phyloP scores from a whole-genome alignment of 2,329 filamentous ascomycete species.

The Claviceps pusilla region DNA sequence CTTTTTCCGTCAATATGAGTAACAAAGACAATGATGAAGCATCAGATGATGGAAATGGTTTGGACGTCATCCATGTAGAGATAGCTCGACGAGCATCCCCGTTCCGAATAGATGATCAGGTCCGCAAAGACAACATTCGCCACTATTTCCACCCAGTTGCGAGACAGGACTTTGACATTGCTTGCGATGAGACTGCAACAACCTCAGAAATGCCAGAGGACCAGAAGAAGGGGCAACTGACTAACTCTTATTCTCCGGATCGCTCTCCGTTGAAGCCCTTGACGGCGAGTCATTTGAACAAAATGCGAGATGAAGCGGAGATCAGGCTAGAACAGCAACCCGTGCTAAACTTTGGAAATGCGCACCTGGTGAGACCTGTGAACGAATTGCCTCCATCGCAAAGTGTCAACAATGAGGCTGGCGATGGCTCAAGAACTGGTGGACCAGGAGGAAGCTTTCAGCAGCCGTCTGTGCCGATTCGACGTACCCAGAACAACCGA shows the following conservation, averaged over 20 bases:
- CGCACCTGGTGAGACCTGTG: not conserved
- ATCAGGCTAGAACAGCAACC: constrained; percentile 4
- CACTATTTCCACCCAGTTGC: constrained; percentile 16
- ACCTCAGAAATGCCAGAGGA: not conserved
- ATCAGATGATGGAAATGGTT: constrained; percentile 14
- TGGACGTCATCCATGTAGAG: constrained; percentile 12
- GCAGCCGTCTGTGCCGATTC: not conserved
- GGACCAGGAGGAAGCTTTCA: not conserved
- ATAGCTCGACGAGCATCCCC: constrained; percentile 9
- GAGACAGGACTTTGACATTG: constrained; percentile 17
- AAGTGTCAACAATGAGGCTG: not conserved
- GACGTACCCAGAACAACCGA: not conserved
- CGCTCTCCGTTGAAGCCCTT: constrained; percentile 9
- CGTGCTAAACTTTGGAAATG: not conserved
- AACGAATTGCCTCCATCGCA: not conserved
- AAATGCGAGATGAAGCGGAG: constrained; percentile 7
- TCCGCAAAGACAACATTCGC: constrained; percentile 13
- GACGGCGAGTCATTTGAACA: constrained; percentile 8
- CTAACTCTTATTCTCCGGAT: not conserved
- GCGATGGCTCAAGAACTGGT: not conserved
- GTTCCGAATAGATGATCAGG: not conserved
- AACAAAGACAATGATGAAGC: constrained; percentile 15
- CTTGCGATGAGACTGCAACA: constrained; percentile 21
- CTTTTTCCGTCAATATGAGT: constrained; percentile 18
- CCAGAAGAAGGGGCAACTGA: not conserved